These are phyloP conservation scores for Geotrichum australiense DNA, from an alignment of 1,139 yeast species.

Conservation along the genomic window DNA sequence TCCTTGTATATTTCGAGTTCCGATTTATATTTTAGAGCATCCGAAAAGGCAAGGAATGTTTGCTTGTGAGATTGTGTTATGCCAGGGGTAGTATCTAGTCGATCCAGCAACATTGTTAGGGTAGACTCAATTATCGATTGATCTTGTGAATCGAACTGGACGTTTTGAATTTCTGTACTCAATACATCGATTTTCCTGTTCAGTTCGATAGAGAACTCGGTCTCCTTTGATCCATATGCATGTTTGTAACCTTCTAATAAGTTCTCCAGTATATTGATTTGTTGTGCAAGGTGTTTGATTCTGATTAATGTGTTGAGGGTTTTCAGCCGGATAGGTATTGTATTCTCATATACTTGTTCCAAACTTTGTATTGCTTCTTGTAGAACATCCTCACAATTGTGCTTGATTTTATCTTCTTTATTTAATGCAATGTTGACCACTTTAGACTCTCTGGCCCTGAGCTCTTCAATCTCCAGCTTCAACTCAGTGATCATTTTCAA, in stretches of 20 bases:
- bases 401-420: slow-evolving; percentile 19
- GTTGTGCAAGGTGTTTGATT: not conserved
- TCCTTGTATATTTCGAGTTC: slow-evolving; percentile 17
- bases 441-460: slow-evolving; percentile 48
- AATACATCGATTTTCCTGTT: not conserved
- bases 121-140: slow-evolving; percentile 6
- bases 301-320: not conserved
- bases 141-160: slow-evolving; percentile 7
- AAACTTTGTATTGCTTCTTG: not conserved
- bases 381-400: slow-evolving; percentile 20
- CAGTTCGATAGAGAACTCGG: not conserved
- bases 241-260: slow-evolving; percentile 3
- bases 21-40: slow-evolving; percentile 18
- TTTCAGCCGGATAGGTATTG: slow-evolving; percentile 2
- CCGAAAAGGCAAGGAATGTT: slow-evolving; percentile 21
- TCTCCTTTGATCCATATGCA: not conserved
- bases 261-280: slow-evolving; percentile 20
- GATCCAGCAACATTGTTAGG: slow-evolving; percentile 15
- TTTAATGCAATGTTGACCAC: slow-evolving; percentile 35
- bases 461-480: slow-evolving; percentile 65
- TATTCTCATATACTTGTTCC: not conserved
- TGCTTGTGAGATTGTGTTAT: slow-evolving; percentile 23
- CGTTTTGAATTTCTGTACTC: slow-evolving; percentile 1
- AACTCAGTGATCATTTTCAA: slow-evolving; percentile 81
- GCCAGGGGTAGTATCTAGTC: slow-evolving; percentile 25